A percentile compares a stretch with the other conserved stretches of the same genome.
Conservation (phyloP, 2,329 filamentous ascomycete genomes). For the Calonectria honghensis region DNA sequence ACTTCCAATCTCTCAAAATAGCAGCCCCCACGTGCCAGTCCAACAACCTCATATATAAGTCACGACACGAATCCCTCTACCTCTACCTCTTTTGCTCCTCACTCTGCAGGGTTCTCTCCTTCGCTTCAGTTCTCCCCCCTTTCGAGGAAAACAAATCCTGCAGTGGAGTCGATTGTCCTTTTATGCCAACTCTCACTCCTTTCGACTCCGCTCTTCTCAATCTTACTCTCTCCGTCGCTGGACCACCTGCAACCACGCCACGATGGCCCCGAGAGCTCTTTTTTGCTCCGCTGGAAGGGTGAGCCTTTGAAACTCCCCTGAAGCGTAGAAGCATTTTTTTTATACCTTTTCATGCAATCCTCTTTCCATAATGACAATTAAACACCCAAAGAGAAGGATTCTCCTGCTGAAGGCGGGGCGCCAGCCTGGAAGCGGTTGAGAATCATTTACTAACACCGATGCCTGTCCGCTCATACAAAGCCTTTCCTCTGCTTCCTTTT, state of each 20-base stretch:
- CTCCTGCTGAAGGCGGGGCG: slow-evolving; percentile 46
- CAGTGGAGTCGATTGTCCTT: slow-evolving; percentile 44
- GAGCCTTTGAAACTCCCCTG: slow-evolving; percentile 35
- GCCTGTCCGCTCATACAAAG: not conserved
- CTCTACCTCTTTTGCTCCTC: not conserved
- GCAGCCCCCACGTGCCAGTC: not conserved
- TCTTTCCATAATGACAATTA: not conserved
- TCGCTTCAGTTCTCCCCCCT: slow-evolving; percentile 10
- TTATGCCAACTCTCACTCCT: slow-evolving; percentile 34
- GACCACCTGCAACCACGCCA: slow-evolving; percentile 22
- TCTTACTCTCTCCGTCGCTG: slow-evolving; percentile 36
- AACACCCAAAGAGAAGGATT: slow-evolving; percentile 29
- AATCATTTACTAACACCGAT: slow-evolving; percentile 19
- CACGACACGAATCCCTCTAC: not conserved
- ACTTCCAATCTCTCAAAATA: slow-evolving; percentile 3
- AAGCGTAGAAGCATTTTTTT: slow-evolving; percentile 41
- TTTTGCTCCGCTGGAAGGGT: slow-evolving; percentile 39
- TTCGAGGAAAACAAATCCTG: slow-evolving; percentile 35
- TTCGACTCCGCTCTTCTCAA: slow-evolving; percentile 29
- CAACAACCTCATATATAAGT: slow-evolving; percentile 31
- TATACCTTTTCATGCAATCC: slow-evolving; percentile 8
- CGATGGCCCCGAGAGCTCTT: slow-evolving; percentile 42
- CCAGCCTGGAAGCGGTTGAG: slow-evolving; percentile 45
- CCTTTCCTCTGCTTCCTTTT: not conserved
- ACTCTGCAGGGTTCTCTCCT: slow-evolving; percentile 41